Evolutionary conservation across 192 early-diverging fungal genomes (phyloP).

Genomic region (Backusella liffmaniae): DNA sequence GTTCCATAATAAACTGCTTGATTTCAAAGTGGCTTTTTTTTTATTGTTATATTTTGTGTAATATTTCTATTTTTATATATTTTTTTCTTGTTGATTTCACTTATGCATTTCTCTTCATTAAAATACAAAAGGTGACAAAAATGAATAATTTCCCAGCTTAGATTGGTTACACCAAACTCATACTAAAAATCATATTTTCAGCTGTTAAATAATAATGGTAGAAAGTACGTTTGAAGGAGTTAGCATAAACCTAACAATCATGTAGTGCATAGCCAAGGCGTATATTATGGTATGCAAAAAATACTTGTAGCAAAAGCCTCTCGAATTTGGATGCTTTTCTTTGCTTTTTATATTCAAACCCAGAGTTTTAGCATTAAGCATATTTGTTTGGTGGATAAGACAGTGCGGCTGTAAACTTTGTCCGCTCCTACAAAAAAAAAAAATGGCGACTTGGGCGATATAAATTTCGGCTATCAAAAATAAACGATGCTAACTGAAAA

Average conservation of each 20-base stretch:
- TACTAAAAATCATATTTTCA: not conserved
- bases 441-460: no score
- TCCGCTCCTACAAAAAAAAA: no score
- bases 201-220: not conserved
- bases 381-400: not conserved
- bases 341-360: not conserved
- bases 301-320: not conserved
- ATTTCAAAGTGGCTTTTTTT: not conserved
- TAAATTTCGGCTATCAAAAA: no score
- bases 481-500: no score
- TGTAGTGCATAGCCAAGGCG: not conserved
- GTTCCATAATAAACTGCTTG: not conserved
- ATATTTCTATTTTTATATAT: slow-evolving; percentile 1
- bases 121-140: not conserved
- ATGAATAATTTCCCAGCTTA: not conserved
- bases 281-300: not conserved
- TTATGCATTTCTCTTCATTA: not conserved
- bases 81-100: not conserved
- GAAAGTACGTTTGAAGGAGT: not conserved
- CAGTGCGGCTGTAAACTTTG: no score
- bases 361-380: not conserved
- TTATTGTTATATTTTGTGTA: not conserved
- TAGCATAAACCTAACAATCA: not conserved
- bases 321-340: not conserved
- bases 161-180: not conserved